Evolutionary conservation across 1,139 yeast genomes (phyloP).

Genomic region (Magnusiomyces tetraspermus): DNA sequence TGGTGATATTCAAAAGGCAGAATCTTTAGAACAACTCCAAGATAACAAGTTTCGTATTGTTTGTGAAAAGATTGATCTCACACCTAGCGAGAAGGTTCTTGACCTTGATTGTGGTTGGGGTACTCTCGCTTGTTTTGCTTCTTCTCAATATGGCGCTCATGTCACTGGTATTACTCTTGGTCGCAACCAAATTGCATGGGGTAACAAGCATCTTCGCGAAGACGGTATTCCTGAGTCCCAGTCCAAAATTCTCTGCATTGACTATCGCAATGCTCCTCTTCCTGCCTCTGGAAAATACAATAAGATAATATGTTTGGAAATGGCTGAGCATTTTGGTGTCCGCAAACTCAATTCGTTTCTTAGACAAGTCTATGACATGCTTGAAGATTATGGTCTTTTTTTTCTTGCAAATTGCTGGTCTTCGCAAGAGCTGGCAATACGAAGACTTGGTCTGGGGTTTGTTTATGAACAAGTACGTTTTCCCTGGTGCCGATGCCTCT

Average conservation of each 20-base stretch:
- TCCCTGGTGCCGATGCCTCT: conserved; percentile 97
- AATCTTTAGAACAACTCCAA: conserved; percentile 76
- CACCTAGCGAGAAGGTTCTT: conserved; percentile 62
- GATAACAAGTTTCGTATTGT: conserved; percentile 83
- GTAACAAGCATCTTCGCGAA: conserved; percentile 56
- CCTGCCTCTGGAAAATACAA: conserved; percentile 60
- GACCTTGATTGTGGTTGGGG: conserved; percentile 98
- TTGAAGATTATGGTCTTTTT: conserved; percentile 85
- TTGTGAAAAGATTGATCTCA: conserved; percentile 74
- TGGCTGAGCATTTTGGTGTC: conserved; percentile 96
- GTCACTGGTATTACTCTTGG: conserved; percentile 90
- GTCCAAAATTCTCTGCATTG: conserved; percentile 70
- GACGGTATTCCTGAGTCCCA: conserved; percentile 64
- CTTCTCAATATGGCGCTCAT: conserved; percentile 71
- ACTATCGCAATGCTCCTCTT: conserved; percentile 83
- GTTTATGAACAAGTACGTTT: conserved; percentile 90
- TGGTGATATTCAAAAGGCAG: conserved; percentile 59
- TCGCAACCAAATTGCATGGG: conserved; percentile 86
- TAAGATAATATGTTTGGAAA: conserved; percentile 84
- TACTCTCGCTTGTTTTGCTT: conserved; percentile 76
- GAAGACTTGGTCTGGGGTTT: conserved; percentile 92
- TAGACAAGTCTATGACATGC: conserved; percentile 71
- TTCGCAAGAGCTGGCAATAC: conserved; percentile 89
- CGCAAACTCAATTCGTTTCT: conserved; percentile 70
- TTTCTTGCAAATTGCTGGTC: conserved; percentile 82